phyloP scores from a whole-genome alignment of 345 rosid species.

The Moricandia arvensis region DNA sequence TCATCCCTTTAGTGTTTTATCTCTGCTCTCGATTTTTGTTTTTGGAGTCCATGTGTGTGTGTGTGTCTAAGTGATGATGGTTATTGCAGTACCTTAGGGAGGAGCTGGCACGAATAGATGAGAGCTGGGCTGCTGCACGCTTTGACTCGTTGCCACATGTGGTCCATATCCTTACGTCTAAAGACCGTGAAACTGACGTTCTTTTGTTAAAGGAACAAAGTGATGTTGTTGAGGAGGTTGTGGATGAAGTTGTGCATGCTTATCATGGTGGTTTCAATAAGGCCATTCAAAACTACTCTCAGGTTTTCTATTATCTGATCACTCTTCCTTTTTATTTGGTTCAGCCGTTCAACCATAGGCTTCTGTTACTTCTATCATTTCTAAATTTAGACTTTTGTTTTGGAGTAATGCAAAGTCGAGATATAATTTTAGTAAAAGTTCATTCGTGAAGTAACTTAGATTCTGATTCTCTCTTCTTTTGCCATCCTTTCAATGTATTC shows the following conservation, averaged over 20 bases:
- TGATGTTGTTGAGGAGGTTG: constrained; percentile 95
- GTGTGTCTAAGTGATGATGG: constrained; percentile 31
- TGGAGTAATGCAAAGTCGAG: neutral
- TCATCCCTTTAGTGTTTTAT: neutral
- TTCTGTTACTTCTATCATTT: neutral
- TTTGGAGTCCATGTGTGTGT: constrained; percentile 3
- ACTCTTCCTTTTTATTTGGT: neutral
- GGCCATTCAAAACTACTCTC: constrained; percentile 99
- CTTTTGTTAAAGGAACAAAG: constrained; percentile 79
- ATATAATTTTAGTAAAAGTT: constrained; percentile 5
- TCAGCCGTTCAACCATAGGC: neutral
- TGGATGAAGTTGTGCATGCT: constrained; percentile 98
- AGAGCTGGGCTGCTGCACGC: constrained; percentile 90
- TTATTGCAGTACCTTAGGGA: constrained; percentile 75
- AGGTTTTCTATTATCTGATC: constrained; percentile 50
- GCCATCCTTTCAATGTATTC: constrained; percentile 15
- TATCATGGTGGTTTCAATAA: constrained; percentile 96
- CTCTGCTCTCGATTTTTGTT: constrained; percentile 2
- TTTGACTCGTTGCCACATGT: constrained; percentile 98
- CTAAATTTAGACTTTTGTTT: neutral
- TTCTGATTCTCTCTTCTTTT: constrained; percentile 21
- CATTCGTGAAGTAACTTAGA: constrained; percentile 14
- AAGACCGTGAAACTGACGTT: constrained; percentile 85
- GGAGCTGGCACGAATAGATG: constrained; percentile 75
- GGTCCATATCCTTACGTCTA: constrained; percentile 90